Base-by-base conservation (phyloP, 208 protist species). In the Sergeia podlipaevii region DNA sequence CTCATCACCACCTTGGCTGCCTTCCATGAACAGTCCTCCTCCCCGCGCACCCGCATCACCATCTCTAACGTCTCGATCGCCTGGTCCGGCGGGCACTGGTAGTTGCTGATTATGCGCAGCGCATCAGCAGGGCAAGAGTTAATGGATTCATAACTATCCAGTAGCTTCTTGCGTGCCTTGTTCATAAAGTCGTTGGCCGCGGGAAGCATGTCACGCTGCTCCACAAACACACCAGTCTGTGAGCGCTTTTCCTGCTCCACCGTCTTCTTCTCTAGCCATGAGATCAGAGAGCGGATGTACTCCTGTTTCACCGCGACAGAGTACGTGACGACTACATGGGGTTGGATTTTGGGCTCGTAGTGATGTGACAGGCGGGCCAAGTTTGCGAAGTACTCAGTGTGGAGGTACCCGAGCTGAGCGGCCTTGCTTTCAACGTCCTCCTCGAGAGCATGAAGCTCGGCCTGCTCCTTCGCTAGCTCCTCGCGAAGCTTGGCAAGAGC, bases 321-420 rank as follows among this genome's bases (percentile, higher is more conserved):
- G 58, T 74, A 78, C 7, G 77, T 69, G 49, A 83, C 54, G 17
- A 34, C 52, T 7, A 60, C 69, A 36, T 80, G 70, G 0, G 80
- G 80, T 17, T 60, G 41, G 18, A 89, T 55, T n/a, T 65, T 56
- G 11, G 78, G 81, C 34, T 87, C 77, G 63, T 77, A 90, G 68
- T 78, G 54, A 26, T 68, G 63, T 30, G 44, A 47, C 13, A 93
- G 38, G 23, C 71, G 67, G 17, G 33, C 46, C 26, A 86, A 58
- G 67, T 93, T 90, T 20, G 54, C 48, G 1, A 65, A 73, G 71
- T 90, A 93, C 68, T 93, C 80, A 2, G 53, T 67, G 62, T 81
- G 69, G 2, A 93, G 65, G 47, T 80, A 76, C 24, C 76, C 53
- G 11, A 93, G 77, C 47, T 89, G 75, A 1, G 77, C 63, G 1